These are phyloP conservation scores for Serendipita sp. DNA, from an alignment of 768 basidiomycete species.

Conservation along the genomic window DNA sequence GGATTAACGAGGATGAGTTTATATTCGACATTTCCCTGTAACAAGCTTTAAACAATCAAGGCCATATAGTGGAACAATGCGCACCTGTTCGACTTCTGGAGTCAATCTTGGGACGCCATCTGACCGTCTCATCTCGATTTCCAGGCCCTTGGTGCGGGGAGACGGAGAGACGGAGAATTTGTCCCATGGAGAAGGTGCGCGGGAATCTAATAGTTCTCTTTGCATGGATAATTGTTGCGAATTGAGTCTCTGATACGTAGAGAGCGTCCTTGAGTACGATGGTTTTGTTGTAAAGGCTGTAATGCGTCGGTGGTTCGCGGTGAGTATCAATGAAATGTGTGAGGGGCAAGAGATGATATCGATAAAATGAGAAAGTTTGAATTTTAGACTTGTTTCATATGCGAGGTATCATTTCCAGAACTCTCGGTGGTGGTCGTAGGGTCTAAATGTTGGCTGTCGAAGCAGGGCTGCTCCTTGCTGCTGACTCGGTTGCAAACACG, in stretches of 20 bases:
- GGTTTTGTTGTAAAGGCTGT: constrained; percentile 63
- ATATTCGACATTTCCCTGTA: constrained; percentile 81
- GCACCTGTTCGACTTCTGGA: constrained; percentile 56
- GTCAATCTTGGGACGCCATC: constrained; percentile 44
- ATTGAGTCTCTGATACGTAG: constrained; percentile 28
- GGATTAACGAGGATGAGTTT: constrained; percentile 80
- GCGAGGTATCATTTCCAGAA: constrained; percentile 35
- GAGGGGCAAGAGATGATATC: constrained; percentile 11
- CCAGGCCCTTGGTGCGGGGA: constrained; percentile 22
- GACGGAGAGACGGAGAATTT: constrained; percentile 45
- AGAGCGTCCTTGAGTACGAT: constrained; percentile 67
- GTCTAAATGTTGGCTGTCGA: too few relatives aligned
- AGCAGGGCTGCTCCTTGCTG: too few relatives aligned
- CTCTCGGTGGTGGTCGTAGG: too few relatives aligned
- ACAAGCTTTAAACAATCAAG: not conserved
- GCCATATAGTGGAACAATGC: constrained; percentile 4
- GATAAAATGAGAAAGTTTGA: constrained; percentile 9
- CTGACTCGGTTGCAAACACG: too few relatives aligned
- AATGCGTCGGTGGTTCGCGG: not conserved
- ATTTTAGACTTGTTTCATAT: constrained; percentile 26
- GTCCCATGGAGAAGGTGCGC: constrained; percentile 47
- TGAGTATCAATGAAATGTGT: constrained; percentile 5
- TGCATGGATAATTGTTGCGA: not conserved
- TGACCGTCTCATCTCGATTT: constrained; percentile 17
- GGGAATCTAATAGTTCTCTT: not conserved